Percentiles rank a stretch among this genome's conserved stretches.
phyloP scores from a whole-genome alignment of 2,329 filamentous ascomycete genomes.

The Epichloe baconii region DNA sequence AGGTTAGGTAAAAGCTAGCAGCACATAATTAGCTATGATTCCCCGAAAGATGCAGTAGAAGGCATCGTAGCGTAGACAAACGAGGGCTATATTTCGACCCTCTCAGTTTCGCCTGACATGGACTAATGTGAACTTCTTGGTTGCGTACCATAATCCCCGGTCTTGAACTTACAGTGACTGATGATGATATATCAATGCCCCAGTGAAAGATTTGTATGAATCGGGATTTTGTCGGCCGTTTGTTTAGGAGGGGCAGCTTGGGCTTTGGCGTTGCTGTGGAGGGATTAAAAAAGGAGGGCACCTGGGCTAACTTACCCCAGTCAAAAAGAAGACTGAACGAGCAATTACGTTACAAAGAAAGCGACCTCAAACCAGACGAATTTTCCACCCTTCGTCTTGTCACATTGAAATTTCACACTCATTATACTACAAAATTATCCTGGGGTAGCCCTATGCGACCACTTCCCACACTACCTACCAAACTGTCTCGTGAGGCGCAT shows the following conservation, averaged over 20 bases:
- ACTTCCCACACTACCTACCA: neutral
- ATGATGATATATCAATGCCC: neutral
- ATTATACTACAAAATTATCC: neutral
- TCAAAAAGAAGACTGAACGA: no score
- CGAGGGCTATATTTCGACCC: neutral
- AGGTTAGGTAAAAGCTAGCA: neutral
- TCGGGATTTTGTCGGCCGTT: neutral
- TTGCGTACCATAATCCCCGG: neutral
- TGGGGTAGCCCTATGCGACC: neutral
- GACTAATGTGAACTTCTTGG: neutral
- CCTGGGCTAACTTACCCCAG: no score
- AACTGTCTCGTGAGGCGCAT: neutral
- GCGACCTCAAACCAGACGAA: no score
- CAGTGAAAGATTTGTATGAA: neutral
- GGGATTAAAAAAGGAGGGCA: no score
- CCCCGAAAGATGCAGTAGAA: neutral
- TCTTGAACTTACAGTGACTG: neutral
- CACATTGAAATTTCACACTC: neutral
- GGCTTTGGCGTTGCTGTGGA: neutral
- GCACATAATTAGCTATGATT: neutral
- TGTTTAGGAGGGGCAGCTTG: neutral
- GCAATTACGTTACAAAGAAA: no score
- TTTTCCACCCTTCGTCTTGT: neutral
- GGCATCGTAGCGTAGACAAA: neutral
- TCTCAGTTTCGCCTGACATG: neutral